Evolutionary conservation across 1,139 yeast species (phyloP), one percentile per base, ranked within the genome.

Genomic region (Saccharomycopsis crataegensis): DNA sequence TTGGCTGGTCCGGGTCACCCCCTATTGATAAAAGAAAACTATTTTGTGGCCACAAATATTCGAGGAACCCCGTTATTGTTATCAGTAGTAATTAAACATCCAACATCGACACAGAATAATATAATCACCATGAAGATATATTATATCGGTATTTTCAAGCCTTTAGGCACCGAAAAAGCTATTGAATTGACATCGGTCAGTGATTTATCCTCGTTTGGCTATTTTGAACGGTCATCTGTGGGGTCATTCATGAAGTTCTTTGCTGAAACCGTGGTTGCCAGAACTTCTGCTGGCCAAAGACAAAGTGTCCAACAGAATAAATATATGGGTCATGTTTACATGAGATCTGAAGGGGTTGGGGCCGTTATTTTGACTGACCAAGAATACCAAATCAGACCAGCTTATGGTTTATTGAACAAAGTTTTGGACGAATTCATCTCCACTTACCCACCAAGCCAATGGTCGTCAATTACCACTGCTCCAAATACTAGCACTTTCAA

Each of bases 301-400:
- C 99, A 93, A 70, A 80, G 91, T 66, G 88, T 93, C 52, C 97
- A 93, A 68, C 97, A 93, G 69, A 81, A 67, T 52, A 72, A 72
- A 67, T 91, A 91, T 67, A 78, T 88, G 22, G 98, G 96, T 8
- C 99, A 94, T 68, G 93, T 93, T 0, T 93, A 86, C 67, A 83
- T 91, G 32, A 79, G 98, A 61, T 72, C 86, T 38, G 99, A 94
- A 69, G 98, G 98, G 1, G 67, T 93, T 49, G 86, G 96, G n/a
- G 96, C 96, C 59, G 96, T 93, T 34, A 73, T 93, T 58, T 87
- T 94, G 67, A 82, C 96, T 50, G 99, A 93, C 68, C 86, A 86
- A 68, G 97, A 93, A 62, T 93, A 93, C 69, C 99, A 99, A 1
- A 91, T 88, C 22, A 80, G 99, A 66, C 98, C 97, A n/a, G 99